Evolutionary conservation across 2,329 filamentous ascomycete genomes (phyloP).

Genomic region (Podosphaera xanthii): DNA sequence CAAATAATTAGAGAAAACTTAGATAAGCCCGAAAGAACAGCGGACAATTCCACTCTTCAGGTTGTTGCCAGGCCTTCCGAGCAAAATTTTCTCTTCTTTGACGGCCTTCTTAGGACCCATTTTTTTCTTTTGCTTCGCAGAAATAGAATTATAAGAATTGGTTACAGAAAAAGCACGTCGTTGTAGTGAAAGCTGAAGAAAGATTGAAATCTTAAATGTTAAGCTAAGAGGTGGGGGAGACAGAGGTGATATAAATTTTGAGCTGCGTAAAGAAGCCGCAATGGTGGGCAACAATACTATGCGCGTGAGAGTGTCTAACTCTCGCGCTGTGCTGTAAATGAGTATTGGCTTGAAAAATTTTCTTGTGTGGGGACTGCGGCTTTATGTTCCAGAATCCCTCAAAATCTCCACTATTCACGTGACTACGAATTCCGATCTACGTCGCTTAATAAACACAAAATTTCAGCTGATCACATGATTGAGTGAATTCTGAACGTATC

Average conservation of each 20-base stretch:
- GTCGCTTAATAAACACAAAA: no score
- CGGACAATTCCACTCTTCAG: constrained; percentile 97
- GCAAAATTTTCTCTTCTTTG: constrained; percentile 84
- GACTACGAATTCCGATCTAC: not conserved
- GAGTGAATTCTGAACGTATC: no score
- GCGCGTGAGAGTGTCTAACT: not conserved
- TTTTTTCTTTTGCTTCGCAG: constrained; percentile 27
- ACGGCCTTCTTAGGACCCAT: constrained; percentile 93
- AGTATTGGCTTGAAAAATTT: not conserved
- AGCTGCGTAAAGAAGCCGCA: no score
- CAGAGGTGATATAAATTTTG: no score
- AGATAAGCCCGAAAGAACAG: constrained; percentile 9
- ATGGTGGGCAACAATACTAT: not conserved
- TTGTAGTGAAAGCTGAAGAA: not conserved
- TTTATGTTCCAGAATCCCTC: not conserved
- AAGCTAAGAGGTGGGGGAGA: no score
- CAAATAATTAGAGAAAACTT: constrained; percentile 5
- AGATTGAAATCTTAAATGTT: no score
- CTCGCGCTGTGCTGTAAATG: not conserved
- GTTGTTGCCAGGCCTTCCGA: constrained; percentile 92
- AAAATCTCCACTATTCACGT: not conserved
- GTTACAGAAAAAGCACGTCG: not conserved
- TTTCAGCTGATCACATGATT: no score
- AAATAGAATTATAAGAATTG: constrained; percentile 19
- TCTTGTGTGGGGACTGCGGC: not conserved